Base-by-base conservation (phyloP, 148 eudicot species). In the Mesembryanthemum crystallinum region DNA sequence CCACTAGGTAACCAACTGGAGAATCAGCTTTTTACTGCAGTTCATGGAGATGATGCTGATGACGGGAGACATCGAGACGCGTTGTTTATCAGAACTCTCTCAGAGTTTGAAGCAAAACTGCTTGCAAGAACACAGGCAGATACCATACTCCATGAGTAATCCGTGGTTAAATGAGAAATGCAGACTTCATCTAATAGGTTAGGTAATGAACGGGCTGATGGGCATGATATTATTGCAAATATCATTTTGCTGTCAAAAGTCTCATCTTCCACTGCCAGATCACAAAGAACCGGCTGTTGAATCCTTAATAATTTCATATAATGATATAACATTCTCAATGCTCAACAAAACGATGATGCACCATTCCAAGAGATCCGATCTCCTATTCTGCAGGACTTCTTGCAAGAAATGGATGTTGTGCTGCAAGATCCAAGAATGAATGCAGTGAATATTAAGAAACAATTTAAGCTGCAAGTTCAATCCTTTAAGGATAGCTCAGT, bases 341-440 rank as follows among this genome's bases (percentile, higher is more conserved):
- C 75, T 82, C 90, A 94, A 78, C 79, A 94, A 75, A 75, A 90
- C 68, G 59, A 94, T 94, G 84, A 94, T 90, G 87, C 90, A 88
- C 97, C 97, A 94, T 74, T 94, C 98, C 84, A 92, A 82, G 47
- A 90, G 85, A 83, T 94, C 95, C 0, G 98, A 89, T 83, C 83
- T 87, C 72, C 94, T 81, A 82, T 94, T 94, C 83, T 94, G 98
- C 43, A 94, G 90, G 76, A 82, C 97, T 87, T 92, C 98, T 90
- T 92, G 98, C 81, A 94, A 85, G 74, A 94, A 94, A 84, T 92
- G 98, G 79, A 94, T 92, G 85, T 94, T 94, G 86, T 92, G 98
- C 97, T 94, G 97, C 85, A 81, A 25, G 35, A 65, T 15, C 30
- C 57, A 52, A 77, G 10, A 17, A 27, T 42, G 4, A 59, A 47